A percentile compares a stretch with the other conserved stretches of the same genome.
phyloP scores from a whole-genome alignment of 371 early-diverging fungal species.

The Umbelopsis sp. region DNA sequence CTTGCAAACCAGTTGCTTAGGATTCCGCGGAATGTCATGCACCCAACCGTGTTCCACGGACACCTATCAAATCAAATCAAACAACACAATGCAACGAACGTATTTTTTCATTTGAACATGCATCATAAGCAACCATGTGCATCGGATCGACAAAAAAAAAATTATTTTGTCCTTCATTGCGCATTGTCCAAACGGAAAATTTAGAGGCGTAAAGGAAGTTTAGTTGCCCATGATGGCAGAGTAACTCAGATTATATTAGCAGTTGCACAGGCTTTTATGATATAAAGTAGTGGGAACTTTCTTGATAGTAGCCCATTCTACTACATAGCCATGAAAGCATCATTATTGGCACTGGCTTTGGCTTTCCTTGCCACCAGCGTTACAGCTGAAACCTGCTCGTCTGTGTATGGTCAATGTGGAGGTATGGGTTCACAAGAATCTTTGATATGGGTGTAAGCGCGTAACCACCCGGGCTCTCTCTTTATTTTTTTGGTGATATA shows the following conservation, averaged over 20 bases:
- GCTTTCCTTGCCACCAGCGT: neutral
- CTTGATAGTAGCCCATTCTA: neutral
- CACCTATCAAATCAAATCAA: no score
- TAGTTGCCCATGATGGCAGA: neutral
- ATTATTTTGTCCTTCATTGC: neutral
- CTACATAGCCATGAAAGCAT: neutral
- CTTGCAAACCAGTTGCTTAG: no score
- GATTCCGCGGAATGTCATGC: no score
- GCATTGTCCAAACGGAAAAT: slow-evolving; percentile 1
- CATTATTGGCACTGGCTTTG: neutral
- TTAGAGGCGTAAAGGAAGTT: neutral
- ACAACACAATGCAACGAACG: no score
- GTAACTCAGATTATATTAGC: neutral
- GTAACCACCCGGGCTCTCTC: no score
- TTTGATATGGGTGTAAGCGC: no score
- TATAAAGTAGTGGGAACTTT: neutral
- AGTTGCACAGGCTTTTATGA: neutral
- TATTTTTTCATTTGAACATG: no score
- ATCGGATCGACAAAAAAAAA: neutral
- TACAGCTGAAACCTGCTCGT: neutral
- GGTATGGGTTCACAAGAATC: no score
- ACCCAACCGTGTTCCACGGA: no score
- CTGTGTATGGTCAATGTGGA: slow-evolving; percentile 29
- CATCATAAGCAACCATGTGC: neutral
- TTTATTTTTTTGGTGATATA: no score